Evolutionary conservation across 2,329 filamentous ascomycete species (phyloP).

Genomic region (Xylariaceae sp.): DNA sequence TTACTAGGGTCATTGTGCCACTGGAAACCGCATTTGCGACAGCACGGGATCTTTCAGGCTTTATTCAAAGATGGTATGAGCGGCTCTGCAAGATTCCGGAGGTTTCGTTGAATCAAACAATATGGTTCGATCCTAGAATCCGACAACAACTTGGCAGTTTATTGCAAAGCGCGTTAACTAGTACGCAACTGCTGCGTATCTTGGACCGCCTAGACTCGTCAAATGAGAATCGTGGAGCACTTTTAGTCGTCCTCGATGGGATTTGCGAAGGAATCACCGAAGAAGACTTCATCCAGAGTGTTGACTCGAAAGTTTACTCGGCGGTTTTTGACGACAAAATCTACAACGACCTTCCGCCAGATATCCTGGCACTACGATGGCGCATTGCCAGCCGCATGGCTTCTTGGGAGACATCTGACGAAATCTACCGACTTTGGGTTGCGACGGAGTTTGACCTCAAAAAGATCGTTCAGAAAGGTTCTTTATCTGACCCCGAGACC

Average conservation of each 20-base stretch:
- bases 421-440: constrained; percentile 31
- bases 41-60: constrained; percentile 43
- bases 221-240: constrained; percentile 29
- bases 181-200: constrained; percentile 41
- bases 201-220: constrained; percentile 39
- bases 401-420: constrained; percentile 32
- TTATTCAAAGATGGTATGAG: constrained; percentile 43
- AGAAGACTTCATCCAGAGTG: constrained; percentile 37
- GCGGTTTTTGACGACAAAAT: constrained; percentile 34
- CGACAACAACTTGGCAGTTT: constrained; percentile 32
- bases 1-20: constrained; percentile 41
- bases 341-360: constrained; percentile 26
- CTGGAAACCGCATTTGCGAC: constrained; percentile 45
- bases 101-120: constrained; percentile 21
- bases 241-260: constrained; percentile 42
- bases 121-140: constrained; percentile 35
- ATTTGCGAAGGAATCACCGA: constrained; percentile 41
- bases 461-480: constrained; percentile 29
- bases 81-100: constrained; percentile 24
- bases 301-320: constrained; percentile 38
- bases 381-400: constrained; percentile 32
- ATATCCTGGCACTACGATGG: constrained; percentile 34
- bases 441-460: constrained; percentile 30
- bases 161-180: constrained; percentile 42
- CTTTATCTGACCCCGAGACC: constrained; percentile 26